Evolutionary conservation across 495 filamentous ascomycete genomes (phyloP), one percentile per base, ranked within the genome.

Genomic region (Aspergillus haitiensis): DNA sequence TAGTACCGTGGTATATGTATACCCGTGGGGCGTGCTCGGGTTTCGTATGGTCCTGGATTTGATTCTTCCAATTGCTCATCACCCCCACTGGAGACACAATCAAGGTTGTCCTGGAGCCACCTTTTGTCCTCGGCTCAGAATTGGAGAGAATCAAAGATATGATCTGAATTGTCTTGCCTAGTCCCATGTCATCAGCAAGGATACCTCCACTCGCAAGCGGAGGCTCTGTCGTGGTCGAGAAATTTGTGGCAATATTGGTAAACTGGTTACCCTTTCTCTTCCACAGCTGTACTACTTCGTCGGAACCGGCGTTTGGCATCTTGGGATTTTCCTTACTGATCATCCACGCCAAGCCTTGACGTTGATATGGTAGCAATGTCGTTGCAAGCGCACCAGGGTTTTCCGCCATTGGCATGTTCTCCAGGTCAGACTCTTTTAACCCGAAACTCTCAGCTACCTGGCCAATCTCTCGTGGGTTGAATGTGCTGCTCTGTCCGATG

Each of bases 111-210:
- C 82, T 84, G 16, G 78, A 68, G 5, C 74, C 70, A 0, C 50
- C 60, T 6, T 68, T 60, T n/a, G 69, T 72, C 12, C 64, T 71
- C 7, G 74, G 68, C 10, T 75, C 68, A 0, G 78, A 66, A 60
- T 88, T 84, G 7, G 87, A 82, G 61, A 92, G 71, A 44, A 97
- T 88, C 33, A 96, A 68, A 52, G 89, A 87, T 57, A 97, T 94
- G 40, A 91, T 83, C 70, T 96, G 90, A 7, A 97, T 79, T 1
- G 93, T 97, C 73, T 98, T 97, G 12, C 93, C 93, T 6, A 97
- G 76, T 4, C 93, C 93, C 93, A 97, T 97, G 62, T 97, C 93
- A 70, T 97, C 93, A 27, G 91, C 91, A 11, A 96, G 77, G 35
- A 97, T 90, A 36, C 92, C 93, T 46, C 93, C 93, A 63, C 86